Evolutionary conservation across 2,329 filamentous ascomycete genomes (phyloP), one percentile per base, ranked within the genome.

Genomic region (Fusarium luffae): DNA sequence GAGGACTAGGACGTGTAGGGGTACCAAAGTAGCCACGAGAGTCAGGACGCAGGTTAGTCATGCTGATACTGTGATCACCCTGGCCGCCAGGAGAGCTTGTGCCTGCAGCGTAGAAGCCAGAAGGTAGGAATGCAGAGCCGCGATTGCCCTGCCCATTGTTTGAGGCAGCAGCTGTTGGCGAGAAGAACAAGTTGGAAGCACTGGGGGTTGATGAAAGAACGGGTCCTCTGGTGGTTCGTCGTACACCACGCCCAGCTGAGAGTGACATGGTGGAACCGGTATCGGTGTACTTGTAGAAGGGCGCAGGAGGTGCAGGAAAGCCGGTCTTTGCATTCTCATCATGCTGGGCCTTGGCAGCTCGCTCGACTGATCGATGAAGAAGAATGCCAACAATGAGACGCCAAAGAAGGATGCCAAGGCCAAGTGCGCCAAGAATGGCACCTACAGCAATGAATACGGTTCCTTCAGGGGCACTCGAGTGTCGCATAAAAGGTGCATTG

Each of bases 401-500:
- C 96, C 96, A 99, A 61, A 92, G 85, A 14, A 99, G 85, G 46
- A 98, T 88, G n/a, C 89, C 90, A 11, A 93, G 83, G 13, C 90
- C 93, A 69, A 98, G 88, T 70, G 94, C 91, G 18, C 93, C 96
- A 9, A 99, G 87, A 28, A 93, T 91, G 27, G 94, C 92, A 47
- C 96, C 96, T 2, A 98, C 96, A 23, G 90, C 92, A 75, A 99
- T 99, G 82, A 99, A 99, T 63, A 99, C 92, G 6, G 95, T 98
- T 57, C 96, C 96, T 76, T 98, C 92, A 4, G 96, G 96, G 13
- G 94, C 85, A 55, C 82, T 90, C 1, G 94, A 97, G 75, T 91
- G 90, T 77, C 94, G 91, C 93, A 98, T 97, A 78, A 93, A 99
- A 18, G 95, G 94, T 7, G 96, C 96, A 76, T 91, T 88, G 41